Conservation (phyloP, 805 yeast species). For the Saccharomycopsis oosterbeekiorum region DNA sequence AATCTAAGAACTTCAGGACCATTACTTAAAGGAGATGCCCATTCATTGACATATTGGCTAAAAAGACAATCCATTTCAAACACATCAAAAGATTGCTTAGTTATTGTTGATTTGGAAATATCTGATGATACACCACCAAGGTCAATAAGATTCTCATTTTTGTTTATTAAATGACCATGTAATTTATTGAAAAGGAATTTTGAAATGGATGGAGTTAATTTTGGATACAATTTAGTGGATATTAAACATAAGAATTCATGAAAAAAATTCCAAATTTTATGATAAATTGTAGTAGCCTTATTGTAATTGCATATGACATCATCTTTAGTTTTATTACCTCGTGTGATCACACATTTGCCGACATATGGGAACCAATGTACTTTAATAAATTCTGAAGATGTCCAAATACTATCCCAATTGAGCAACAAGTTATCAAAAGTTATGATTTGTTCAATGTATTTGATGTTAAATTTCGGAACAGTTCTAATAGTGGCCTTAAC, state of each 20-base stretch:
- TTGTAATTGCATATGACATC: neutral
- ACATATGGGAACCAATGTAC: constrained; percentile 98
- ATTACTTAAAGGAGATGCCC: constrained; percentile 84
- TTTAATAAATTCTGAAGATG: constrained; percentile 80
- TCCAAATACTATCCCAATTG: constrained; percentile 74
- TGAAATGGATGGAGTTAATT: constrained; percentile 78
- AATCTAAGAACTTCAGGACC: constrained; percentile 65
- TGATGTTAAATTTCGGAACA: constrained; percentile 74
- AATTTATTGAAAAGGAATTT: constrained; percentile 76
- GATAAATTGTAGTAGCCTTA: neutral
- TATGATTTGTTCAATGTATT: constrained; percentile 73
- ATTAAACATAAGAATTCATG: constrained; percentile 75
- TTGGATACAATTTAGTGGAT: constrained; percentile 62
- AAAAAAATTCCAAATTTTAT: constrained; percentile 54
- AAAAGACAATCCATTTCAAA: constrained; percentile 93
- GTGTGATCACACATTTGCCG: constrained; percentile 78
- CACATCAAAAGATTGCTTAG: constrained; percentile 75
- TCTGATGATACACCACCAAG: neutral
- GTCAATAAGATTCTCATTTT: neutral
- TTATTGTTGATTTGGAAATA: constrained; percentile 30
- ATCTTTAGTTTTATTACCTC: constrained; percentile 69
- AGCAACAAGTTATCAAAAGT: constrained; percentile 57
- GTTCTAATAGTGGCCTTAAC: constrained; percentile 77
- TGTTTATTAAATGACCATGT: constrained; percentile 50
- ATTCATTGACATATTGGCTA: constrained; percentile 89